A percentile compares a stretch with the other conserved stretches of the same genome.
Evolutionary conservation across 371 early-diverging fungal genomes (phyloP).

Genomic region (Chytridium lagenaria): DNA sequence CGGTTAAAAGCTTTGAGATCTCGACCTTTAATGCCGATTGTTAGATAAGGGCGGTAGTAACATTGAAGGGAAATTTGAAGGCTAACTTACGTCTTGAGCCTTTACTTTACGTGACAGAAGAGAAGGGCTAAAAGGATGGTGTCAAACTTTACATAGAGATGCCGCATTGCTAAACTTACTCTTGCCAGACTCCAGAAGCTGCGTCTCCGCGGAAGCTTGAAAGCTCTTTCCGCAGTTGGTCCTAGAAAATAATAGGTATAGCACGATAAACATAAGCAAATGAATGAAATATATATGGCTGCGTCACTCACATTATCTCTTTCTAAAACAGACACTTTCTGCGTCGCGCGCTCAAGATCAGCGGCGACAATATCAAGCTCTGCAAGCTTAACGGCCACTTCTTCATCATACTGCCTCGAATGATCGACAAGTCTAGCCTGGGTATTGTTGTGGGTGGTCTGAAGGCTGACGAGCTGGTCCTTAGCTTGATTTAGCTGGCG

Average conservation of each 20-base stretch:
- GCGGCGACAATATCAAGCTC: constrained; percentile 85
- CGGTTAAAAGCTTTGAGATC: constrained; percentile 59
- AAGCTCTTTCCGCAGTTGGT: constrained; percentile 56
- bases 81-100: constrained; percentile 33
- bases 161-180: constrained; percentile 24
- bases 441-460: constrained; percentile 74
- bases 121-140: constrained; percentile 29
- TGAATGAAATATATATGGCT: too few species aligned
- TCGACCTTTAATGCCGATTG: constrained; percentile 39
- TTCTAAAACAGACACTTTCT: constrained; percentile 71
- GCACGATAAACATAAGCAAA: not conserved
- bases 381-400: constrained; percentile 81
- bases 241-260: constrained; percentile 21
- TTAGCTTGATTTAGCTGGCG: constrained; percentile 80
- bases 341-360: constrained; percentile 83
- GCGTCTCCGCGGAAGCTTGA: constrained; percentile 41
- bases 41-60: too few species aligned
- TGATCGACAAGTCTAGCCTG: constrained; percentile 78
- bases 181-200: constrained; percentile 29
- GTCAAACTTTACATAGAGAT: constrained; percentile 16
- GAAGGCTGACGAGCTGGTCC: constrained; percentile 72
- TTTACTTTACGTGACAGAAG: constrained; percentile 32
- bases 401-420: constrained; percentile 78
- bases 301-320: constrained; percentile 67
- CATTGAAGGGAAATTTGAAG: not conserved